Base-by-base conservation (phyloP, 768 basidiomycete species). In the Panus rudis region DNA sequence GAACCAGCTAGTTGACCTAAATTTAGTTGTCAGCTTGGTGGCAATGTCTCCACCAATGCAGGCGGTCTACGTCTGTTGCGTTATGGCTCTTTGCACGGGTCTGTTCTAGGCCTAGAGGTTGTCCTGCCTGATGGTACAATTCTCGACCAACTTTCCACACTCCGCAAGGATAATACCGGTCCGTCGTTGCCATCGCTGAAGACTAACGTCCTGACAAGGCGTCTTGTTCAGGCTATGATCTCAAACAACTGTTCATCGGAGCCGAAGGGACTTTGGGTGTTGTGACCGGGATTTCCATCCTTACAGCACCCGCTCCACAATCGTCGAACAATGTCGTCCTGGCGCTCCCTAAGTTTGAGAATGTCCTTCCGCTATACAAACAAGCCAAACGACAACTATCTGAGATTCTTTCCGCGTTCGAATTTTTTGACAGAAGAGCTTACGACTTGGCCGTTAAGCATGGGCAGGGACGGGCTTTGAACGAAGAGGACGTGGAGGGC, bases 101-200 rank as follows among this genome's bases (percentile, higher is more conserved):
- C 83, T 11, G 94, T 98, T 2, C 76, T 99, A 3, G 96, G 96
- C 16, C 71, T 99, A 12, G 96, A 99, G 61, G 92, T 93, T 17
- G 96, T 98, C 8, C 70, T 98, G 16, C 88, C 96, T 3, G 91
- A 98, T 55, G 94, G 92, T 21, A 90, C 89, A 20, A 73, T 99
- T 40, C 75, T 97, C 47, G 82, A 94, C 56, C 84, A 89, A 50
- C 67, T 97, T 22, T 82, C 88, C n/a, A 81, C 88, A 10, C 63
- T 98, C 43, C 78, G 96, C 39, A 99, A 99, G 65, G 96, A 98
- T 63, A 98, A 98, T 60, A 98, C 96, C 3, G 93, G 92, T 88
- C 47, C 38, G 75, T 55, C 4, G 4, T 37, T n/a, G 6, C 34
- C 17, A 19, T 21, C 20, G 0, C 19, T 11, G 20, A 28, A 17